Evolutionary conservation across 164 flowering plant species (phyloP).

Genomic region (Protea cynaroides): DNA sequence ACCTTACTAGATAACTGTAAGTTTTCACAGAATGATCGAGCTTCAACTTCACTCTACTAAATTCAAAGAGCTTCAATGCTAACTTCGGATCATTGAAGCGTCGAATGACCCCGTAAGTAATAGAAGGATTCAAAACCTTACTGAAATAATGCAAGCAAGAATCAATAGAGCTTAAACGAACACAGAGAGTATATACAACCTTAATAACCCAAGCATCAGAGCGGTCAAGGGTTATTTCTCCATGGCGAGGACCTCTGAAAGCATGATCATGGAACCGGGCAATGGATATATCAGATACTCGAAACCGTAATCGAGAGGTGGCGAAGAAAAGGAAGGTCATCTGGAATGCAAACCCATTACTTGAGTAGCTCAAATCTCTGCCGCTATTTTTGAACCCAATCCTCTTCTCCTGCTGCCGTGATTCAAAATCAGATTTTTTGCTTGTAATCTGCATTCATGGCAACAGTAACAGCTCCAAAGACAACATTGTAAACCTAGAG

Average conservation of each 20-base stretch:
- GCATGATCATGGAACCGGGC: constrained; percentile 9
- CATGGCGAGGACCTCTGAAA: neutral
- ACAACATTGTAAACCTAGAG: too few species aligned
- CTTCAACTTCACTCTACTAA: constrained; percentile 32
- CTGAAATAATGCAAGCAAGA: constrained; percentile 24
- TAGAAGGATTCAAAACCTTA: constrained; percentile 33
- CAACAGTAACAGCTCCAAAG: neutral
- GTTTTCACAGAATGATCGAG: constrained; percentile 35
- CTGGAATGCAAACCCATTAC: constrained; percentile 15
- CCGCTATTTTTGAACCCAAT: neutral
- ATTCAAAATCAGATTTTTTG: neutral
- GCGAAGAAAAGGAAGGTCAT: constrained; percentile 10
- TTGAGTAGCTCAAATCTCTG: constrained; percentile 5
- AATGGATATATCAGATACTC: constrained; percentile 2
- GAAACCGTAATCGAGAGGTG: constrained; percentile 7
- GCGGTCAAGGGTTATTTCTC: constrained; percentile 2
- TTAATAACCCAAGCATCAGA: constrained; percentile 28
- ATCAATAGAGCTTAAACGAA: neutral
- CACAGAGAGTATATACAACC: constrained; percentile 18
- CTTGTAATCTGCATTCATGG: neutral
- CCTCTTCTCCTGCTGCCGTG: neutral
- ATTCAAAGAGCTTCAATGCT: constrained; percentile 48
- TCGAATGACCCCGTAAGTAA: constrained; percentile 43
- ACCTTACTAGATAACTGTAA: constrained; percentile 46
- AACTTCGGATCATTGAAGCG: constrained; percentile 32